phyloP scores from a whole-genome alignment of 1,284 basidiomycete species.

The Fomitiporia mediterranea region DNA sequence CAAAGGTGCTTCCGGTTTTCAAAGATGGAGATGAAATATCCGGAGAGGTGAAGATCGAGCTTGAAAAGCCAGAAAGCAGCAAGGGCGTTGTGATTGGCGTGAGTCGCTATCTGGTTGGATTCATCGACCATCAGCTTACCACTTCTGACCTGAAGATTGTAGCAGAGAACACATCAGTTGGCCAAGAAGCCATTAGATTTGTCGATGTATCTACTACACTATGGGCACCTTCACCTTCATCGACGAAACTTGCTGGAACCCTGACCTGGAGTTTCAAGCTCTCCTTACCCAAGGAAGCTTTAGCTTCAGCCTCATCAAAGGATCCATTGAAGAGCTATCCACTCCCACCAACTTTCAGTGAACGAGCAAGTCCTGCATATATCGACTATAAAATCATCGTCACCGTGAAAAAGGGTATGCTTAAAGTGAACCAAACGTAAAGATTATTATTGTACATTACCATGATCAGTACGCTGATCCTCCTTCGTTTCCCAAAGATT shows the following conservation, averaged over 20 bases:
- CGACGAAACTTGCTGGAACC: constrained; percentile 27
- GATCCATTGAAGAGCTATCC: constrained; percentile 26
- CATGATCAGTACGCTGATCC: neutral
- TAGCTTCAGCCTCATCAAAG: constrained; percentile 27
- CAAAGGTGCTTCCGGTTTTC: constrained; percentile 30
- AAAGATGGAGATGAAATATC: constrained; percentile 28
- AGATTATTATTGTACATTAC: constrained; percentile 1
- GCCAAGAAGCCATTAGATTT: constrained; percentile 34
- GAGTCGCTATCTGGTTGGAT: constrained; percentile 18
- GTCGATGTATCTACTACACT: constrained; percentile 27
- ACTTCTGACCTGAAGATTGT: constrained; percentile 23
- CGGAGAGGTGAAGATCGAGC: constrained; percentile 30
- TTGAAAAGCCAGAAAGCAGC: constrained; percentile 28
- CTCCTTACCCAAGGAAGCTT: constrained; percentile 29
- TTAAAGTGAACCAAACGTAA: constrained; percentile 33
- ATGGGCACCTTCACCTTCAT: constrained; percentile 23
- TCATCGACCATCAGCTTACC: neutral
- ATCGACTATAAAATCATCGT: constrained; percentile 37
- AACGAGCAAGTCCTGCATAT: constrained; percentile 35
- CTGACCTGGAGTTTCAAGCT: constrained; percentile 31
- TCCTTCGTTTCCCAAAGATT: constrained; percentile 21
- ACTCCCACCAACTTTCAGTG: constrained; percentile 36
- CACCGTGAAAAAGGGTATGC: constrained; percentile 31
- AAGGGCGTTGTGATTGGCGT: constrained; percentile 31
- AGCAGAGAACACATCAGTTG: constrained; percentile 33